Percentiles rank a stretch among this genome's conserved stretches.
Conservation (phyloP, 2,329 filamentous ascomycete genomes). For the Aspergillus neotritici region DNA sequence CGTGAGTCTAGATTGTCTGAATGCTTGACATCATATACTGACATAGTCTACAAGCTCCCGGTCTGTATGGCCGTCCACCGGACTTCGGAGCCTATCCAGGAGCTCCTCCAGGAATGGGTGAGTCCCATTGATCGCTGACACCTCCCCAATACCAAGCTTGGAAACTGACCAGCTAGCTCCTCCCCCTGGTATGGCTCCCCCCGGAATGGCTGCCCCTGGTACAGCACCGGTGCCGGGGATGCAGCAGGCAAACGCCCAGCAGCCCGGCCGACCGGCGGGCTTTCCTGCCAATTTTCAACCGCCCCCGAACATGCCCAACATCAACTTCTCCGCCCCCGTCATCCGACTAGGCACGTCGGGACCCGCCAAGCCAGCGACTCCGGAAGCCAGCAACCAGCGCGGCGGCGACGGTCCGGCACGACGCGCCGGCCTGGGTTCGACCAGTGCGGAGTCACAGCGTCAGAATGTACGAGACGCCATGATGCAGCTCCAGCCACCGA, state of each 20-base stretch:
- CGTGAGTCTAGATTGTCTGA: slow-evolving; percentile 22
- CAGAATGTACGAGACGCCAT: slow-evolving; percentile 62
- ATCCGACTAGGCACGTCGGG: slow-evolving; percentile 81
- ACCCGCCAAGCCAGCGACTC: slow-evolving; percentile 54
- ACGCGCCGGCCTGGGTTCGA: slow-evolving; percentile 55
- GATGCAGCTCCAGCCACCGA: slow-evolving; percentile 72
- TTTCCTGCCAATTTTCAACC: slow-evolving; percentile 81
- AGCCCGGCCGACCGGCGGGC: slow-evolving; percentile 72
- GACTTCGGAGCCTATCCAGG: slow-evolving; percentile 68
- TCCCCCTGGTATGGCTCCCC: slow-evolving; percentile 72
- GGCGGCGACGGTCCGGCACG: slow-evolving; percentile 42
- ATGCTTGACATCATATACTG: slow-evolving; percentile 1
- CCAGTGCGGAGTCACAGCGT: slow-evolving; percentile 60
- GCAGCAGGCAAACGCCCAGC: slow-evolving; percentile 65
- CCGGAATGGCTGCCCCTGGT: slow-evolving; percentile 74
- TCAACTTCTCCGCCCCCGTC: slow-evolving; percentile 96
- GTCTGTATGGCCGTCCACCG: slow-evolving; percentile 67
- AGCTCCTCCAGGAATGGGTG: slow-evolving; percentile 78
- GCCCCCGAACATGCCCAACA: slow-evolving; percentile 87
- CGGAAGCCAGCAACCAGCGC: slow-evolving; percentile 42
- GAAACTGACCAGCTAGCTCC: slow-evolving; percentile 49
- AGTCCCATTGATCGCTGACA: slow-evolving; percentile 24
- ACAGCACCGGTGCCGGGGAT: slow-evolving; percentile 73
- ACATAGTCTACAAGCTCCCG: slow-evolving; percentile 25
- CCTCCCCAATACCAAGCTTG: slow-evolving; percentile 1